phyloP scores from a whole-genome alignment of 805 yeast genomes.

The Cyberlindnera maclurae region DNA sequence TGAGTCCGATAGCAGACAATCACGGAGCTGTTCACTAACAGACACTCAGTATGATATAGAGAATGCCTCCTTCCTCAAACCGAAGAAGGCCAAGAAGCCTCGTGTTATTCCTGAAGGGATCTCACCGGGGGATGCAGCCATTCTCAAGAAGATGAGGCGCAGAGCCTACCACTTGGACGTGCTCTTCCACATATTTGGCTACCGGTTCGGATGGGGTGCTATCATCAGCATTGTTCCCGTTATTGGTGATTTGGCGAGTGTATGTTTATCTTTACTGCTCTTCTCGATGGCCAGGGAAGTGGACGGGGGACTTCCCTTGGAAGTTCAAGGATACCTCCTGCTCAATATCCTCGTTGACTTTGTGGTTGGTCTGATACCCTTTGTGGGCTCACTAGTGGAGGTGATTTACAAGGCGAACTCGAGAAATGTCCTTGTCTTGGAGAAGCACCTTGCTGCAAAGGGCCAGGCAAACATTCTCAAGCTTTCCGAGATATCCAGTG shows the following conservation, averaged over 20 bases:
- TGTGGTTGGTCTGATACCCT: constrained; percentile 61
- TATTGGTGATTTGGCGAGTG: constrained; percentile 51
- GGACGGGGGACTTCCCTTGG: constrained; percentile 60
- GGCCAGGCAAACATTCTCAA: constrained; percentile 5
- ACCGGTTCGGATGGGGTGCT: constrained; percentile 64
- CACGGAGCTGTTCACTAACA: neutral
- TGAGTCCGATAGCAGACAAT: neutral
- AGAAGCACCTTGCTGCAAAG: constrained; percentile 39
- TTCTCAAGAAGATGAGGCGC: constrained; percentile 44
- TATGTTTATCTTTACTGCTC: constrained; percentile 41
- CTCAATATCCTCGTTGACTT: constrained; percentile 64
- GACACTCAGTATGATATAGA: constrained; percentile 17
- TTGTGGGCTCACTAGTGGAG: constrained; percentile 66
- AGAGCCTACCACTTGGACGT: constrained; percentile 66
- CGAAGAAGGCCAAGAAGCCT: constrained; percentile 17
- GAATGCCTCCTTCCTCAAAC: constrained; percentile 16
- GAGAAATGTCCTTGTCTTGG: constrained; percentile 60
- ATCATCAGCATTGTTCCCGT: constrained; percentile 63
- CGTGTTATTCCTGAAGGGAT: constrained; percentile 50
- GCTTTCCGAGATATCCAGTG: neutral
- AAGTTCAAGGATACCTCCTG: constrained; percentile 45
- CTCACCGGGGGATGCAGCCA: constrained; percentile 41
- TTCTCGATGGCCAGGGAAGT: constrained; percentile 39
- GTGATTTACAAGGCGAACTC: constrained; percentile 73
- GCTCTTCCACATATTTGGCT: constrained; percentile 54